Base-by-base conservation (phyloP, 2,329 filamentous ascomycete genomes). In the Epichloe coenophiala region DNA sequence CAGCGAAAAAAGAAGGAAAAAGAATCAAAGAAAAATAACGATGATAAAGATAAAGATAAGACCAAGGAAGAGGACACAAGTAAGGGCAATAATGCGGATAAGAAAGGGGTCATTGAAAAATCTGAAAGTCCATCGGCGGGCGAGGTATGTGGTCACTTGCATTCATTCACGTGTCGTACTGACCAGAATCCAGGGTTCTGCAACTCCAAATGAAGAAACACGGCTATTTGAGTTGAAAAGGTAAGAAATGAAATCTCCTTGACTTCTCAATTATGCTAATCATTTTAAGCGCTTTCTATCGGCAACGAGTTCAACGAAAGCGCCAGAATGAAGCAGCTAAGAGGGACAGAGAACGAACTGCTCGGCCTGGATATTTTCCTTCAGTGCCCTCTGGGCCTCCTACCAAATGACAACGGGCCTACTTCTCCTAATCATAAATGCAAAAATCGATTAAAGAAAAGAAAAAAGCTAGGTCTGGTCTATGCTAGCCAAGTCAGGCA, bases 201-300 rank as follows among this genome's bases (percentile, higher is more conserved):
- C 54, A 0, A 49, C 60, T 8, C 54, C 59, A 36, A 82, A 86
- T 53, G 81, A 86, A 53, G 82, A 84, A 51, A 84, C 88, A 19
- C 80, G 91, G 41, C 77, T 95, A 3, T 98, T 93, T 68, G 80
- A 85, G 57, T 72, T 96, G 52, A 86, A 91, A 62, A 89, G 83
- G 86, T 91, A 68, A 11, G n/a, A 27, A 19, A 44, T 15, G 3
- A 3, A 8, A 3, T 11, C 3, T 19, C 5, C 12, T 39, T 5
- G 40, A 17, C 23, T 40, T 23, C 3, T 23, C 2, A n/a, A 19
- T 38, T 11, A 15, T 35, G 44, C 50, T 54, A 45, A 54, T 31
- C 2, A 9, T 37, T 11, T 2, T 1, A 35, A 93, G 88, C 59
- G 77, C 81, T 27, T 95, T 98, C 67, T 94, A 88, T 63, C 84